Base-by-base conservation (phyloP, 257 asterid genomes). In the Apocynum venetum region DNA sequence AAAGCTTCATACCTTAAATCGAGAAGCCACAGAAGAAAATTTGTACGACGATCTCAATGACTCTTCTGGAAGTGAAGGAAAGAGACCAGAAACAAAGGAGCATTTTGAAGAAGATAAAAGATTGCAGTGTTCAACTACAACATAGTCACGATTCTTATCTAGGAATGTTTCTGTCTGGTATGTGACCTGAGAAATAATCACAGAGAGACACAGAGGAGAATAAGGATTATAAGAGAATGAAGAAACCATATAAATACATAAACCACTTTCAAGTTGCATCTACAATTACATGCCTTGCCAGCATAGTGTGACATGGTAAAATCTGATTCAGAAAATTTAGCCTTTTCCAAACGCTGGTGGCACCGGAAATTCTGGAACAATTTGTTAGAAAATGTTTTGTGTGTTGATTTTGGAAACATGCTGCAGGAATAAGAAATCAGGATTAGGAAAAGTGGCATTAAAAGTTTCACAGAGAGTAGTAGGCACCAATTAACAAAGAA, bases 401-500 rank as follows among this genome's bases (percentile, higher is more conserved):
- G 97, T 4, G 99, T 96, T 83, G 99, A 96, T 84, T 90, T 96
- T 1, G 99, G 99, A 79, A 96, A 96, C 99, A 96, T 93, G 90
- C 99, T 96, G 89, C 89, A 89, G 41, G 77, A 52, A 69, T 41
- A 65, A 68, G 75, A 81, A 76, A 56, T 41, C 56, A 38, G 76
- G 74, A 75, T 79, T 78, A 83, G 78, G 80, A 83, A 69, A 82
- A 78, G 79, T 70, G 55, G 71, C 79, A 83, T 61, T 14, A 69
- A 48, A 40, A 55, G 6, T 25, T 47, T 52, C 78, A 73, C 80
- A 40, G 60, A 78, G 31, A 25, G 31, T 47, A 86, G 66, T 57
- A 49, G 46, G 60, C 77, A 80, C 67, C 77, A 85, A 77, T 82
- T 20, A 31, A 83, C 64, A 83, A 76, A 72, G 76, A 63, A 82